Evolutionary conservation across 2,329 filamentous ascomycete genomes (phyloP).

Genomic region (Aspergillus udagawae): DNA sequence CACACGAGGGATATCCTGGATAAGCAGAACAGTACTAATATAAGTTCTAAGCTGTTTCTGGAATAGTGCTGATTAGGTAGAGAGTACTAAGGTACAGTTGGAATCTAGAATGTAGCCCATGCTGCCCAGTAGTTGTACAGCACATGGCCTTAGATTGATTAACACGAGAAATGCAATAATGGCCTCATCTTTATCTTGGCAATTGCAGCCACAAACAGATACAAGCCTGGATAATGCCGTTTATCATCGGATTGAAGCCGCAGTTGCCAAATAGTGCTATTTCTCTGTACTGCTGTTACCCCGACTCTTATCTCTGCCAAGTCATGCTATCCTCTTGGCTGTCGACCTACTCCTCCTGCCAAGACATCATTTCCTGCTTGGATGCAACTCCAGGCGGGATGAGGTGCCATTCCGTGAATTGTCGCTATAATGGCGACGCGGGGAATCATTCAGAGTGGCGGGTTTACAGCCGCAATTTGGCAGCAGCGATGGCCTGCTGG

Average conservation of each 20-base stretch:
- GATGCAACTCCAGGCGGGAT: slow-evolving; percentile 10
- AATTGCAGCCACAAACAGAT: not conserved
- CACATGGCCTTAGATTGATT: not conserved
- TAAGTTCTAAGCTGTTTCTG: not conserved
- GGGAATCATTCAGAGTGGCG: not conserved
- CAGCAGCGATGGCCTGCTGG: not conserved
- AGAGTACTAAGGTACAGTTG: too few relatives aligned
- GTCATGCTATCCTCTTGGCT: slow-evolving; percentile 4
- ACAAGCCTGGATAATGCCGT: not conserved
- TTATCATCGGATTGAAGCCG: not conserved
- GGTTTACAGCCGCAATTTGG: not conserved
- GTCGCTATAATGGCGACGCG: not conserved
- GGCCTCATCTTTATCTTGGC: not conserved
- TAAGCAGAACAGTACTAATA: not conserved
- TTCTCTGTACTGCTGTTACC: not conserved
- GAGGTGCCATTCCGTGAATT: not conserved
- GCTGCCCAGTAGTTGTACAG: not conserved
- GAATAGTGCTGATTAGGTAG: too few relatives aligned
- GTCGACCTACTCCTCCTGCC: not conserved
- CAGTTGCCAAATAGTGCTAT: not conserved
- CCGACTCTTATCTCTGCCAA: slow-evolving; percentile 13
- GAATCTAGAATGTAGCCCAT: too few relatives aligned
- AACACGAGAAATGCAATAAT: not conserved
- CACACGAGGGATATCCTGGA: not conserved
- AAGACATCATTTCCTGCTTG: not conserved